Base-by-base conservation (phyloP, 352 stramenopile species). In the Globisporangium rhizosaccharum region DNA sequence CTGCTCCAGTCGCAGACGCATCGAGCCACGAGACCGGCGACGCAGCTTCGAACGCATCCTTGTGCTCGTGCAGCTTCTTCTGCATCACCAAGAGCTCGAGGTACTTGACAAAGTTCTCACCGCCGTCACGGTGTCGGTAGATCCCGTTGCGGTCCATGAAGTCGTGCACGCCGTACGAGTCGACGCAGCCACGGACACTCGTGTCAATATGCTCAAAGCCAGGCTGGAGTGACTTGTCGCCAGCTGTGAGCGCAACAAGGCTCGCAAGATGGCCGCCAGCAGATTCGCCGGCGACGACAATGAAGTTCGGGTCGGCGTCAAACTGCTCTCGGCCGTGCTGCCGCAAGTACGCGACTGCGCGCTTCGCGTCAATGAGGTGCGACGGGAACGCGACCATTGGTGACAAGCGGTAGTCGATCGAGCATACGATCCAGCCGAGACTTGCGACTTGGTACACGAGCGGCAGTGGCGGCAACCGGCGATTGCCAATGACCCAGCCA, bases 131-230 rank as follows among this genome's bases (percentile, higher is more conserved):
- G 57, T 81, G 72, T 33, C 70, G 72, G 57, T 85, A 90, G 65
- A 87, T 66, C 8, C 80, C 80, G 25, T 81, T 68, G 2, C 83
- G 79, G 48, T 92, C 83, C 15, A 71, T 82, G 53, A 92, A 80
- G 48, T 92, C 83, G 55, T 92, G 83, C 42, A 89, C 78, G 17
- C 83, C 83, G 47, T 90, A 92, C 12, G 71, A 75, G 54, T 92
- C 83, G 48, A 92, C 68, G 37, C 83, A 92, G 3, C 65, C 83
- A 11, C 73, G 67, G 2, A 92, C 77, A 39, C 76, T 88, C n/a
- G 81, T 90, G 63, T 92, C 79, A 2, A 90, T 68, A 14, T 85
- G 63, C 62, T 92, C 81, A 59, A 92, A 92, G 15, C 83, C 83
- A 2, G 81, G 81, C 56, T 92, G 82, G 15, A 91, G 68, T 10